Evolutionary conservation across 2,329 filamentous ascomycete species (phyloP), one percentile per base, ranked within the genome.

Genomic region (Xylaria multiplex): DNA sequence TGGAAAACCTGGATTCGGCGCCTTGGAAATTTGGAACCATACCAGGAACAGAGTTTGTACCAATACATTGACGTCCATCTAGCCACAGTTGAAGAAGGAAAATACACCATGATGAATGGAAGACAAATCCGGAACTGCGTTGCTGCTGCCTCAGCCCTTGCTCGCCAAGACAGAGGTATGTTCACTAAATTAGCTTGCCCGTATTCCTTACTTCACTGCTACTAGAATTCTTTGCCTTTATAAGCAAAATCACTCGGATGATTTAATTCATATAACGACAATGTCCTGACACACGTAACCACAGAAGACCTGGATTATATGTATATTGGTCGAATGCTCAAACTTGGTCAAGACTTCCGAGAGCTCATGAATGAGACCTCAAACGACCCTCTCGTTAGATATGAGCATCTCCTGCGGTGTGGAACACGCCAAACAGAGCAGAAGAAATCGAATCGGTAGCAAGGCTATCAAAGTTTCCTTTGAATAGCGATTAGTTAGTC

Each of bases 41-140:
- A 19, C 19, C 19, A 19, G 19, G 19, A 19, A 19, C 19, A 19
- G 19, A 19, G 19, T 19, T 19, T 19, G 19, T 19, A 19, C 19
- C 19, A 19, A 19, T 19, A 19, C 19, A 19, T 19, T 19, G 19
- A 19, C 19, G 19, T 19, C 19, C 19, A 19, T 19, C 19, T 19
- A 19, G 19, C 19, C 1, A 19, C 19, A 19, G 19, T 19, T 19
- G 19, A 19, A 8, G 24, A 46, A 13, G 46, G 60, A 1, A 27
- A 9, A 48, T 64, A 62, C 27, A 32, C 19, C 4, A 42, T 1
- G 1, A 66, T 70, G 68, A 70, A 70, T 59, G 68, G 65, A 7
- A 52, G 63, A n/a, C 62, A 70, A 22, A 70, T 70, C 27, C 61
- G 59, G 22, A 65, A 59, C 19, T 70, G 65, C 37, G 49, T 70